Base-by-base conservation (phyloP, 1,284 basidiomycete species). In the Apiotrichum montevideense region DNA sequence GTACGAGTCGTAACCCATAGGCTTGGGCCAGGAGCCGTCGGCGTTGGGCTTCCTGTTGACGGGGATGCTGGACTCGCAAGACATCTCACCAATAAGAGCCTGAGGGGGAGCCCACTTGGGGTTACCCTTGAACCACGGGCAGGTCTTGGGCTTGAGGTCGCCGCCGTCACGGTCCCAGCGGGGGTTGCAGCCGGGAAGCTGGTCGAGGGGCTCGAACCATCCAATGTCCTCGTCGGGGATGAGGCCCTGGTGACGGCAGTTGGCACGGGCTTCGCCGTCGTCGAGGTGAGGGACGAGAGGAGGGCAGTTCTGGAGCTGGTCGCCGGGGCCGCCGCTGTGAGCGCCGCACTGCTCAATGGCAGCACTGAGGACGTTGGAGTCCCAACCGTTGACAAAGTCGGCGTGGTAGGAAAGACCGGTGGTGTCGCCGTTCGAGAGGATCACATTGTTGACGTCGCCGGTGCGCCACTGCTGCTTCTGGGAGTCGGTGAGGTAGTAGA, bases 341-440 rank as follows among this genome's bases (percentile, higher is more conserved):
- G 21, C 21, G 21, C 21, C 21, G 47, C 64, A 67, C 35, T 45
- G 10, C 15, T 40, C 21, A 6, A 53, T 32, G n/a, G 37, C 52
- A 10, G 11, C 29, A 15, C 8, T 14, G n/a, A 53, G 45, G 11
- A 57, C 39, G 11, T 34, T 14, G 21, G 39, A 35, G 49, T 60
- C 59, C 60, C 60, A 62, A 7, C 71, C 71, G 40, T 67, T 64
- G 46, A 65, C 46, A 54, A 72, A 73, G 55, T 75, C 73, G 15
- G 63, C 73, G 55, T 74, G 73, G 60, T 61, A 70, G 10, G 62
- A 58, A 8, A 51, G 43, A n/a, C 73, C 73, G 7, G 58, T 58
- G 34, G 63, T 62, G 55, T 75, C 73, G 32, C 72, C 73, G 53
- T 71, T 69, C 14, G 72, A 61, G 11, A 73, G 60, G 42, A 73